Evolutionary conservation across 257 asterid genomes (phyloP), one percentile per base, ranked within the genome.

Genomic region (Solanum dulcamara): DNA sequence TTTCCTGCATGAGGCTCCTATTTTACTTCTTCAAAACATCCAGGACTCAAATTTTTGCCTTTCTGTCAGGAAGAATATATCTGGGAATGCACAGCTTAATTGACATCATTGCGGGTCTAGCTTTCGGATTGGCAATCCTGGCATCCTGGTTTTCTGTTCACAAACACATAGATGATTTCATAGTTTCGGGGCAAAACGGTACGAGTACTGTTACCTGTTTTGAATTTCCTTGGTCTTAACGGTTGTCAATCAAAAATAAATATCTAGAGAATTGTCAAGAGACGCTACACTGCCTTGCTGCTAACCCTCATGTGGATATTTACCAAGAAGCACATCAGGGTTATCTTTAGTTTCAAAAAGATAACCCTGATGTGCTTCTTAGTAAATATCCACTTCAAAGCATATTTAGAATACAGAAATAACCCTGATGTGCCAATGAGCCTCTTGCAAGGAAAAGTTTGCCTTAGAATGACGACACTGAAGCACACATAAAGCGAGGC

Each of bases 21-120:
- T 80, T 60, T 55, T 71, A 28, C 84, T 85, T 51, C 82, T 62
- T 72, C 86, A 30, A 79, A 80, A 83, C 67, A 7, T 87, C 62
- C 72, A 33, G 17, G 33, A 84, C 74, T 70, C 82, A 75, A 84
- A 74, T 24, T 12, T 12, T 59, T 82, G 68, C 71, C 70, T 35
- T 70, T 57, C 87, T 88, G 7, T 81, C 84, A 97, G 99, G 98
- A 84, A 92, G 99, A 91, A 89, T 97, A 60, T 97, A 97, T 91
- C 95, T 95, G 20, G 99, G 99, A 75, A 97, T 95, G 99, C 99
- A 95, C 91, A 97, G 98, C 90, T 87, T 90, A 92, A 88, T 95
- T 22, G 99, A 95, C 68, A 90, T 95, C 67, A 85, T 95, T 85
- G 94, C 91, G 24, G 99, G 98, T 82, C 92, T 97, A 80, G 89